Evolutionary conservation across 2,329 filamentous ascomycete genomes (phyloP).

Genomic region (Dactylonectria macrodidyma): DNA sequence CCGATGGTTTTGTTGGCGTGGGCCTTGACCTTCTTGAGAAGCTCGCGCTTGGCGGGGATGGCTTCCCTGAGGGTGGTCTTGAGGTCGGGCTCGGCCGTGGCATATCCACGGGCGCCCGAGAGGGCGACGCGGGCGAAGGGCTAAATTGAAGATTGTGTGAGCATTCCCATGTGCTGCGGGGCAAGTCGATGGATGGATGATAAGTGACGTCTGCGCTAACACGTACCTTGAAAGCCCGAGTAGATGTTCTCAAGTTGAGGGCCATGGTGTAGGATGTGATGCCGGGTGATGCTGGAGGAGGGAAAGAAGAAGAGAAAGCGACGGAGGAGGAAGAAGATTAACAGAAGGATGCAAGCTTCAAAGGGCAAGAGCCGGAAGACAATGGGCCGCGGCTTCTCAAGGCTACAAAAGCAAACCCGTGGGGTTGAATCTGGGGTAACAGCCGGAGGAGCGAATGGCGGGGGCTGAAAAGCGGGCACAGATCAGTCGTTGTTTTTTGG

Average conservation of each 20-base stretch:
- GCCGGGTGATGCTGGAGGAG: slow-evolving; percentile 4
- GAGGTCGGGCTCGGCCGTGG: slow-evolving; percentile 87
- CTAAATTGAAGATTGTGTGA: slow-evolving; percentile 37
- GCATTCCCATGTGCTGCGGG: neutral
- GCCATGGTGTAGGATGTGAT: slow-evolving; percentile 66
- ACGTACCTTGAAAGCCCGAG: slow-evolving; percentile 75
- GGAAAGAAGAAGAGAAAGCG: slow-evolving; percentile 12
- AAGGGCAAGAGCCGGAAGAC: slow-evolving; percentile 14
- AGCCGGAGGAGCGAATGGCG: slow-evolving; percentile 46
- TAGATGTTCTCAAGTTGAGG: slow-evolving; percentile 73
- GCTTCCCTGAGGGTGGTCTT: slow-evolving; percentile 87
- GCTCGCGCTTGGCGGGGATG: slow-evolving; percentile 93
- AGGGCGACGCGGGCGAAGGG: slow-evolving; percentile 51
- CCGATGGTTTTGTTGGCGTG: slow-evolving; percentile 87
- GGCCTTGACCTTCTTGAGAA: slow-evolving; percentile 93
- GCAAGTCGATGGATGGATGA: neutral
- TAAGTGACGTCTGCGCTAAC: neutral
- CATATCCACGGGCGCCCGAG: slow-evolving; percentile 71
- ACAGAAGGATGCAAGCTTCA: slow-evolving; percentile 25
- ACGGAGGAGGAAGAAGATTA: slow-evolving; percentile 12
- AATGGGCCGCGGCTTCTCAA: slow-evolving; percentile 45
- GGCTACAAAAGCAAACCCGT: slow-evolving; percentile 44
- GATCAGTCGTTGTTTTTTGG: slow-evolving; percentile 19
- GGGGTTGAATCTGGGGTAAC: slow-evolving; percentile 46
- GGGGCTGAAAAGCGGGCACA: slow-evolving; percentile 36